These are phyloP conservation scores for Ceratonia siliqua DNA, from an alignment of 306 rosid species.

Conservation along the genomic window DNA sequence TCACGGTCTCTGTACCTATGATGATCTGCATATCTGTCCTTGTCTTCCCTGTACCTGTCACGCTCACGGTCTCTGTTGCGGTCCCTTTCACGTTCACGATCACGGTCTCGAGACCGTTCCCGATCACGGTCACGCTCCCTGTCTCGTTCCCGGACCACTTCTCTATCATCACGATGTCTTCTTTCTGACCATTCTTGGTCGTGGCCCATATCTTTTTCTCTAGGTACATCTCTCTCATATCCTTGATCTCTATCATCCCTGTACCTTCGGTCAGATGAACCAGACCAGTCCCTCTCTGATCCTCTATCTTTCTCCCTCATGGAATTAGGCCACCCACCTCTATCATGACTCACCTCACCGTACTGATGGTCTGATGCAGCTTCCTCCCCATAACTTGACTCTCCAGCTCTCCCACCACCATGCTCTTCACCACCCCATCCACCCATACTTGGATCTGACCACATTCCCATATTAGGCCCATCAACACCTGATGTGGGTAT, in stretches of 20 bases:
- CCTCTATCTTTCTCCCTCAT: constrained; percentile 90
- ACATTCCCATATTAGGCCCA: constrained; percentile 98
- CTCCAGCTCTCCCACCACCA: constrained; percentile 87
- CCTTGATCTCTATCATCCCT: constrained; percentile 87
- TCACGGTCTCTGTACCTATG: constrained; percentile 87
- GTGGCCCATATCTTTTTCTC: constrained; percentile 70
- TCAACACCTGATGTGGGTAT: constrained; percentile 83
- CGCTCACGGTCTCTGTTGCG: constrained; percentile 68
- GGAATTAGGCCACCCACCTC: constrained; percentile 81
- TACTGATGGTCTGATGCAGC: constrained; percentile 93
- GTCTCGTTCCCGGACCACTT: constrained; percentile 64
- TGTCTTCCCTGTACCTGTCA: constrained; percentile 81
- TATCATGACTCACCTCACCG: constrained; percentile 87
- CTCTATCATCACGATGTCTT: constrained; percentile 80
- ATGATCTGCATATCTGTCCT: constrained; percentile 83
- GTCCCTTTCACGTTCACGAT: constrained; percentile 63
- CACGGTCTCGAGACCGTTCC: constrained; percentile 64
- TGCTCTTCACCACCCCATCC: constrained; percentile 92
- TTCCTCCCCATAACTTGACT: constrained; percentile 97
- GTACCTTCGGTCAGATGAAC: constrained; percentile 82
- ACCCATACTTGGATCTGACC: constrained; percentile 94
- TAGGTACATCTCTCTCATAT: constrained; percentile 75
- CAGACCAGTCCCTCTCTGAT: constrained; percentile 94
- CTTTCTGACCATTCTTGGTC: constrained; percentile 80
- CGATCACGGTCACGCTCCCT: constrained; percentile 57